Conservation (phyloP, 139 green algal genomes). For the Tetradesmus lagerheimii region DNA sequence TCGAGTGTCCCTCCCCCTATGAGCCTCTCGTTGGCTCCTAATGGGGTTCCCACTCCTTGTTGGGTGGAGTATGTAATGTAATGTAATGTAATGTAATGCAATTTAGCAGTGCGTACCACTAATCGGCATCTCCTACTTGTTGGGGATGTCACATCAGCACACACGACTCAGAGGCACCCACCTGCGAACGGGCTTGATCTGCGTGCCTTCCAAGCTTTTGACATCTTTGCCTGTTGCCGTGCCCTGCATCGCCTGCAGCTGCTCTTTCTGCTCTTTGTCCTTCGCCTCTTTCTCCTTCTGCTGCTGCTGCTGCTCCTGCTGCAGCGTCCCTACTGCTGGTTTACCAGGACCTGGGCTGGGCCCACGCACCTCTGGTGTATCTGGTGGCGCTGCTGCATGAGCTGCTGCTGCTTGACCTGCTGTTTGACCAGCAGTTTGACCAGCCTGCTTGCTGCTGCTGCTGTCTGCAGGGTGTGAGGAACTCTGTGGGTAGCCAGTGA, state of each 20-base stretch:
- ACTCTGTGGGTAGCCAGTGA: neutral
- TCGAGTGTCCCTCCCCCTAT: too few species aligned
- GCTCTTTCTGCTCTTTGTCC: constrained; percentile 7
- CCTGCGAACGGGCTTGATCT: neutral
- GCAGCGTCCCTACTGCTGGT: neutral
- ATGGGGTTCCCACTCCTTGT: too few species aligned
- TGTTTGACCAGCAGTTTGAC: neutral
- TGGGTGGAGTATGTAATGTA: too few species aligned
- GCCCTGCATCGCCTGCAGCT: neutral
- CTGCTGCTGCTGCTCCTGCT: constrained; percentile 11
- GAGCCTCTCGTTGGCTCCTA: too few species aligned
- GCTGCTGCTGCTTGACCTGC: neutral
- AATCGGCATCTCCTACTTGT: too few species aligned
- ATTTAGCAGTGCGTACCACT: too few species aligned
- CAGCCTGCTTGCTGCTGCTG: neutral
- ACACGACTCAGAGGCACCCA: too few species aligned
- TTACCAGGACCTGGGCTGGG: neutral
- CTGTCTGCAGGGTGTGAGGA: neutral
- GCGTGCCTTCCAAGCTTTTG: neutral
- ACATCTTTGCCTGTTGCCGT: neutral
- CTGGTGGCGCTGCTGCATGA: neutral
- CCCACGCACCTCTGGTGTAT: neutral
- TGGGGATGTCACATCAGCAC: too few species aligned
- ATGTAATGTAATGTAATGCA: too few species aligned
- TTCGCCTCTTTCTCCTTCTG: neutral